phyloP scores from a whole-genome alignment of 208 protist species.

The Acanthamoeba triangularis region DNA sequence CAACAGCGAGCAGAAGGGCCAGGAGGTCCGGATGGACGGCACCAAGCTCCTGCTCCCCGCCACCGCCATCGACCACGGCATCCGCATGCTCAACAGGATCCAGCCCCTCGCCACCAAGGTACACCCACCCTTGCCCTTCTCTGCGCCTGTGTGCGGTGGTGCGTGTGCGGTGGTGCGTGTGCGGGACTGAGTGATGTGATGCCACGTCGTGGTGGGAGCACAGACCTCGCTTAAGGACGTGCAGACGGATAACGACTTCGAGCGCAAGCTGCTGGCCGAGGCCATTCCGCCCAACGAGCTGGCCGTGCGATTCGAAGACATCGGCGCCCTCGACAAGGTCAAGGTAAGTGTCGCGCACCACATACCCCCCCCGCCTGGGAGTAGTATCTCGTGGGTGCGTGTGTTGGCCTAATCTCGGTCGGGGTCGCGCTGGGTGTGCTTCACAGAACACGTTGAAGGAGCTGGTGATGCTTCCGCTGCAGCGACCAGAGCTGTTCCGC shows the following conservation, averaged over 20 bases:
- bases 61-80: conserved; percentile 70
- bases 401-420: not conserved
- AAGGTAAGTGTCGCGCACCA: conserved; percentile 3
- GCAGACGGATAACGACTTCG: conserved; percentile 85
- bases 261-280: conserved; percentile 82
- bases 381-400: not conserved
- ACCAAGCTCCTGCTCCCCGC: conserved; percentile 60
- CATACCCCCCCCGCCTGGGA: not conserved
- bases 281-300: conserved; percentile 85
- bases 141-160: not conserved
- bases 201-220: not conserved
- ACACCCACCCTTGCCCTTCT: not conserved
- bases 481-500: conserved; percentile 86
- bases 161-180: not conserved
- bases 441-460: conserved; percentile 81
- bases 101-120: conserved; percentile 43
- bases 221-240: conserved; percentile 76
- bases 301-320: conserved; percentile 81
- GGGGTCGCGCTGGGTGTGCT: not conserved
- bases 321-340: conserved; percentile 77
- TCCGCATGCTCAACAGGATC: conserved; percentile 63
- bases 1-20: not conserved
- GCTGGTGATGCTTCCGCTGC: conserved; percentile 86
- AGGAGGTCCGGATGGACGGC: not conserved
- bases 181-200: not conserved